phyloP scores from a whole-genome alignment of 441 rosid genomes.

The Adansonia grandidieri region DNA sequence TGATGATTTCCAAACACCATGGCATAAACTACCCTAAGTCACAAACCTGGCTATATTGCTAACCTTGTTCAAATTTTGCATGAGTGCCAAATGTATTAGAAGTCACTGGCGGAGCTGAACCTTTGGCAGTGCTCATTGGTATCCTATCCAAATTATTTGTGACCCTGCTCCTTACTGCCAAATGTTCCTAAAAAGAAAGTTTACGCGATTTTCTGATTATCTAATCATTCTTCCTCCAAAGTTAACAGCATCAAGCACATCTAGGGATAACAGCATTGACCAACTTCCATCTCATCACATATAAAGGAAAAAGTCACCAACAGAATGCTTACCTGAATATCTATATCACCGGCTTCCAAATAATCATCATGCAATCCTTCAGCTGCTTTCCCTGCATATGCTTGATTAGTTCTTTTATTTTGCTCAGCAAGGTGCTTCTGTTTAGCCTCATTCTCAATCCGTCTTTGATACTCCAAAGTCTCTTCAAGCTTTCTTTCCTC shows the following conservation, averaged over 20 bases:
- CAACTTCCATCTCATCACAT: slow-evolving; percentile 27
- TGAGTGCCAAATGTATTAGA: slow-evolving; percentile 24
- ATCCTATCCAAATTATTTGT: slow-evolving; percentile 37
- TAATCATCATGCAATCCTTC: slow-evolving; percentile 40
- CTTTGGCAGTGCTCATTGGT: slow-evolving; percentile 30
- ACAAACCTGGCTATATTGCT: slow-evolving; percentile 24
- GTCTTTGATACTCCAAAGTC: slow-evolving; percentile 83
- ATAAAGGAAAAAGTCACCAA: slow-evolving; percentile 15
- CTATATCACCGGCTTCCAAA: slow-evolving; percentile 38
- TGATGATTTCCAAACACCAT: slow-evolving; percentile 14
- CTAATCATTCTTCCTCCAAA: not conserved
- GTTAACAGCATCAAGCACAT: slow-evolving; percentile 11
- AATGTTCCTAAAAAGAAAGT: slow-evolving; percentile 40
- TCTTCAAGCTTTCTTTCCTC: slow-evolving; percentile 92
- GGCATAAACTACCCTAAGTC: slow-evolving; percentile 10
- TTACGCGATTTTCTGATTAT: slow-evolving; percentile 21
- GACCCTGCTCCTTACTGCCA: slow-evolving; percentile 37
- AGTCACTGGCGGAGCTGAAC: slow-evolving; percentile 30
- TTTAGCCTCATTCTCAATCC: slow-evolving; percentile 91
- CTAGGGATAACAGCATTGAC: not conserved
- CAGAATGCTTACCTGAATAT: slow-evolving; percentile 46
- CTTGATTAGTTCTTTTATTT: slow-evolving; percentile 55
- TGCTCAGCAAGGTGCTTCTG: slow-evolving; percentile 84
- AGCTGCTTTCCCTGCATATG: slow-evolving; percentile 39
- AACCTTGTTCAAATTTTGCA: slow-evolving; percentile 48